phyloP scores from a whole-genome alignment of 768 basidiomycete genomes.

The Leccinum subtestaceum region DNA sequence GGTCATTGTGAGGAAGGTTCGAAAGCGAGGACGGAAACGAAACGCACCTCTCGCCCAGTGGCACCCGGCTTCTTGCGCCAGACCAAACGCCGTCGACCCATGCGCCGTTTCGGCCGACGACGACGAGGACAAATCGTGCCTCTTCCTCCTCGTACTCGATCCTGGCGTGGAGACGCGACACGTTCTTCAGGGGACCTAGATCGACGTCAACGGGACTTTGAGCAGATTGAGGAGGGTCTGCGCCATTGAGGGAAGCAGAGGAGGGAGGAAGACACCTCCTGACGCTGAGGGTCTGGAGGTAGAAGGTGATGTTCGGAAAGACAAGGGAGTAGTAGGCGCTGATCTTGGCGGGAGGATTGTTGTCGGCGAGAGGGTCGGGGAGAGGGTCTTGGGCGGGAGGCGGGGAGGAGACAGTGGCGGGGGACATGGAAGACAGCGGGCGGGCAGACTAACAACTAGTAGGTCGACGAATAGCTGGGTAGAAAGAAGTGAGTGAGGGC shows the following conservation, averaged over 20 bases:
- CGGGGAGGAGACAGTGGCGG: slow-evolving; percentile 7
- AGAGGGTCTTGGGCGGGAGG: slow-evolving; percentile 3
- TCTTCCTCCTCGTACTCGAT: slow-evolving; percentile 92
- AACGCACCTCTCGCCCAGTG: slow-evolving; percentile 76
- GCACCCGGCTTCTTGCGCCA: slow-evolving; percentile 82
- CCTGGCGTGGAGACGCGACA: slow-evolving; percentile 94
- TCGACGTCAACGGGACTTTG: slow-evolving; percentile 73
- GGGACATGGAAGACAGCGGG: slow-evolving; percentile 26
- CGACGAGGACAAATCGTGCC: slow-evolving; percentile 83
- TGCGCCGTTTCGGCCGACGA: slow-evolving; percentile 95
- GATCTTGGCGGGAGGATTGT: slow-evolving; percentile 64
- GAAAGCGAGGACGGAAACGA: not conserved
- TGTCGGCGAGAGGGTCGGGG: slow-evolving; percentile 9
- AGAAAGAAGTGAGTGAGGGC: too few species aligned
- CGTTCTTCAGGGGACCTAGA: slow-evolving; percentile 93
- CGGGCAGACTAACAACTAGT: not conserved
- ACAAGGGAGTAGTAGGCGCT: slow-evolving; percentile 92
- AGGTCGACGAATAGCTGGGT: too few species aligned
- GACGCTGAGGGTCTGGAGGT: slow-evolving; percentile 91
- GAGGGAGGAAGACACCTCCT: slow-evolving; percentile 73
- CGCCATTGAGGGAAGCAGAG: slow-evolving; percentile 45
- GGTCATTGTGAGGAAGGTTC: slow-evolving; percentile 13
- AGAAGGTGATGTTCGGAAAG: slow-evolving; percentile 94
- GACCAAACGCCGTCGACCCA: slow-evolving; percentile 99
- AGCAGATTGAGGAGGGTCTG: slow-evolving; percentile 37